phyloP scores from a whole-genome alignment of 2,329 filamentous ascomycete species.

The Chaetomium olivaceum region DNA sequence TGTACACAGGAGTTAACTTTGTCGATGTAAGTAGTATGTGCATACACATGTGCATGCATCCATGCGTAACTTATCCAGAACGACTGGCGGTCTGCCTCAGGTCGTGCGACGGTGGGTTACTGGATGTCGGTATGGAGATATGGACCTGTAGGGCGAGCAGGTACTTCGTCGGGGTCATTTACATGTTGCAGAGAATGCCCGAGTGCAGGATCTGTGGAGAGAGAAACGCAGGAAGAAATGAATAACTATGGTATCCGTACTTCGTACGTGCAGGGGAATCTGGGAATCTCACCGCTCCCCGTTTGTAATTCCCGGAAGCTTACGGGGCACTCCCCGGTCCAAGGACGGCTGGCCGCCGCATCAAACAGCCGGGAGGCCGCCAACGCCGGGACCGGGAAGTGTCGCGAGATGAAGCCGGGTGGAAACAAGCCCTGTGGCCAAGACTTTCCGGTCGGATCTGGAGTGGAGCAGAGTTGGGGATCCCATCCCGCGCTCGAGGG shows the following conservation, averaged over 20 bases:
- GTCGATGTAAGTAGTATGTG: neutral
- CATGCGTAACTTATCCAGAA: no score
- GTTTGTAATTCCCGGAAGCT: neutral
- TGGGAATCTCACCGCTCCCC: constrained; percentile 7
- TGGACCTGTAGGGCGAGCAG: no score
- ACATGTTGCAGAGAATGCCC: neutral
- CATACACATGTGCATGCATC: neutral
- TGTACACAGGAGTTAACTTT: neutral
- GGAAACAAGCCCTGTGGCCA: constrained; percentile 20
- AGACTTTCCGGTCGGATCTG: constrained; percentile 12
- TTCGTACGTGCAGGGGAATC: neutral
- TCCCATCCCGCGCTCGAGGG: neutral
- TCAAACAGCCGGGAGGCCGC: constrained; percentile 29
- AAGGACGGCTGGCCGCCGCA: constrained; percentile 15
- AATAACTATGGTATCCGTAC: no score
- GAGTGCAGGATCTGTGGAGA: neutral
- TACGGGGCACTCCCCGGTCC: constrained; percentile 14
- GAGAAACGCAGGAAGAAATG: neutral
- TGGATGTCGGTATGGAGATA: neutral
- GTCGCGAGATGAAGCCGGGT: constrained; percentile 16
- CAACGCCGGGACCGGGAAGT: constrained; percentile 26
- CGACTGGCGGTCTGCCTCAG: constrained; percentile 16
- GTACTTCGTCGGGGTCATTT: neutral
- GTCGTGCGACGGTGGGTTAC: neutral
- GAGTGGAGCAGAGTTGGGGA: constrained; percentile 15